Evolutionary conservation across 1,284 basidiomycete genomes (phyloP).

Genomic region (Ganoderma resinaceum): DNA sequence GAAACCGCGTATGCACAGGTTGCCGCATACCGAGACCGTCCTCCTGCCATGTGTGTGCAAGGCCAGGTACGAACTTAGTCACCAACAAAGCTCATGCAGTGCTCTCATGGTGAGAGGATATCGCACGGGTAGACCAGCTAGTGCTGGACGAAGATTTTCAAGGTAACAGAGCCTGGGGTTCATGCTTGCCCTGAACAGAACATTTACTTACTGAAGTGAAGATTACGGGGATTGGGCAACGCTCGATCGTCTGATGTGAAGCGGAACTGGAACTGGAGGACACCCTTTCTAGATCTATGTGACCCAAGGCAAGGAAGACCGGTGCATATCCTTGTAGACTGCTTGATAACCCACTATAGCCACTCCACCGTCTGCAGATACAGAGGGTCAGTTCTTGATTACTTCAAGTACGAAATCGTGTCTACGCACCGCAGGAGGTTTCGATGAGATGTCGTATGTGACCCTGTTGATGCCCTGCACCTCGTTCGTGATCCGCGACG

Average conservation of each 20-base stretch:
- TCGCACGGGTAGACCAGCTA: no score
- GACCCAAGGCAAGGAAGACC: no score
- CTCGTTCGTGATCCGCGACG: slow-evolving; percentile 98
- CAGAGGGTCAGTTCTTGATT: not conserved
- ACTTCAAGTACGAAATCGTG: not conserved
- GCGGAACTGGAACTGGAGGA: not conserved
- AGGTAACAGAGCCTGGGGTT: not conserved
- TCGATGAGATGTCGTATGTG: slow-evolving; percentile 96
- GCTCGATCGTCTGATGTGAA: not conserved
- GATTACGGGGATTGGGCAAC: not conserved
- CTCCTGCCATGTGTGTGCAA: no score
- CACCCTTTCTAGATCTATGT: not conserved
- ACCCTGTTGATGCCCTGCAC: slow-evolving; percentile 93
- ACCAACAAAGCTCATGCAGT: not conserved
- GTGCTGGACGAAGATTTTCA: no score
- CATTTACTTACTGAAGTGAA: no score
- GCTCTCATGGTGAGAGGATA: no score
- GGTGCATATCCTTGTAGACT: not conserved
- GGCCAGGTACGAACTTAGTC: not conserved
- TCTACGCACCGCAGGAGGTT: slow-evolving; percentile 86
- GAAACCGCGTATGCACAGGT: not conserved
- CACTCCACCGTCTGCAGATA: slow-evolving; percentile 38
- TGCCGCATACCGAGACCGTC: not conserved
- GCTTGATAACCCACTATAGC: slow-evolving; percentile 26
- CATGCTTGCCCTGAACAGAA: not conserved